Percentiles rank a stretch among this genome's conserved stretches.
Conservation (phyloP, 805 yeast species). For the Candida nemodendra region DNA sequence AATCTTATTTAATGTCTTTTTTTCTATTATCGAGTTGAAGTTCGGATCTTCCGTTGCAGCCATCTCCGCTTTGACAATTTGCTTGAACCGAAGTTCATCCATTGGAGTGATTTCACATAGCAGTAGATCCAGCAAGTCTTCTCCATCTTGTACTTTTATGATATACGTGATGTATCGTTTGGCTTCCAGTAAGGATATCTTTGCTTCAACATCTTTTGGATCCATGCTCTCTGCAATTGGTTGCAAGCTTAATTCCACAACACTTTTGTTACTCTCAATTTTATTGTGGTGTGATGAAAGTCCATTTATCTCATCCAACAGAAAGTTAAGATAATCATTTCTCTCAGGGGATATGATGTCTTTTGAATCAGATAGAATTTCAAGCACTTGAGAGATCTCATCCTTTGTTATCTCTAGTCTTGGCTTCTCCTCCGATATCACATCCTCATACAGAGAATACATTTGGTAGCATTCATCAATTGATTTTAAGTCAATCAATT, state of each 20-base stretch:
- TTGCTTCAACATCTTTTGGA: constrained; percentile 39
- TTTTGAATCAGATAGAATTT: constrained; percentile 40
- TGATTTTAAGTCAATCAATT: constrained; percentile 52
- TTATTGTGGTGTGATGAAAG: constrained; percentile 18
- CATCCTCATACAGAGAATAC: constrained; percentile 62
- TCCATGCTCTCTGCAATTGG: constrained; percentile 32
- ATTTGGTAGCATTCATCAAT: constrained; percentile 60
- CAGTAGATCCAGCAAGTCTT: constrained; percentile 52
- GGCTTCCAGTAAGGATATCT: constrained; percentile 63
- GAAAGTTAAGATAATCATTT: constrained; percentile 43
- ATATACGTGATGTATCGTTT: constrained; percentile 82
- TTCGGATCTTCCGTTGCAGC: constrained; percentile 23
- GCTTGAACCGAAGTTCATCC: constrained; percentile 66
- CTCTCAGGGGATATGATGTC: constrained; percentile 44
- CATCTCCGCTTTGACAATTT: constrained; percentile 51
- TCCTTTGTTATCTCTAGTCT: constrained; percentile 41
- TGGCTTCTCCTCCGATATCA: constrained; percentile 49
- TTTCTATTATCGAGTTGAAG: constrained; percentile 31
- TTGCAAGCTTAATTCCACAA: constrained; percentile 18
- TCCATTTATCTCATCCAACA: constrained; percentile 23
- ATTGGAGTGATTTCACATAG: constrained; percentile 62
- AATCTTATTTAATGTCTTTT: constrained; percentile 40
- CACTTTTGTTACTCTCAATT: constrained; percentile 17
- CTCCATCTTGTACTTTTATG: constrained; percentile 77
- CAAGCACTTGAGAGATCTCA: constrained; percentile 45